These are phyloP conservation scores for Juncus inflexus DNA, from an alignment of 176 grass and related monocot genomes.

Conservation along the genomic window DNA sequence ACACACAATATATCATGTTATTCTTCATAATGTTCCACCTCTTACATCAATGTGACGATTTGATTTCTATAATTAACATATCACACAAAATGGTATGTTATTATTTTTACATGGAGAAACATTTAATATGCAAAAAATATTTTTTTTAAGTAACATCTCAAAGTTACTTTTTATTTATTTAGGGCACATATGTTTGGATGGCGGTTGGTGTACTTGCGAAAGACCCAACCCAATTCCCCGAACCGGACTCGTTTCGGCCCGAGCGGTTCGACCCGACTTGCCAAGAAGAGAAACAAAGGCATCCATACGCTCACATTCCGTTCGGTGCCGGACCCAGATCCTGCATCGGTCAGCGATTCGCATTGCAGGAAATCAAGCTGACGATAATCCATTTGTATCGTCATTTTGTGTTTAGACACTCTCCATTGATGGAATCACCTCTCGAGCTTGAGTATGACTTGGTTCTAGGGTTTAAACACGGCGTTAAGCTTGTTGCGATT, in stretches of 20 bases:
- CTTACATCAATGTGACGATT: no score
- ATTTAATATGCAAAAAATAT: no score
- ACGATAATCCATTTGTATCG: conserved; percentile 64
- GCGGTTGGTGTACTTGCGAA: conserved; percentile 75
- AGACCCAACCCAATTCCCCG: conserved; percentile 77
- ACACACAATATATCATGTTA: no score
- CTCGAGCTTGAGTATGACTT: conserved; percentile 82
- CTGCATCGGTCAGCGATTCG: conserved; percentile 87
- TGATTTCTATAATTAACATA: no score
- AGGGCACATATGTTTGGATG: conserved; percentile 85
- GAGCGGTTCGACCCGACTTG: conserved; percentile 57
- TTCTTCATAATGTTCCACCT: no score
- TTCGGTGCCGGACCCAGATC: conserved; percentile 72
- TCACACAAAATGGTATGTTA: no score
- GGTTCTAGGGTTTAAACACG: conserved; percentile 72
- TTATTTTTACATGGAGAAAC: no score
- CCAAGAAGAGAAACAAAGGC: conserved; percentile 54
- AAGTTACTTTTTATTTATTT: background rate
- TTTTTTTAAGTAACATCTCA: no score
- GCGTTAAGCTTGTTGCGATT: conserved; percentile 70
- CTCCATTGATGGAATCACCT: conserved; percentile 66
- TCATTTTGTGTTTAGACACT: conserved; percentile 64
- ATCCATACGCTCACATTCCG: conserved; percentile 83
- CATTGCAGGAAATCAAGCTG: conserved; percentile 86
- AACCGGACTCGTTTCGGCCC: conserved; percentile 61